A percentile compares a stretch with the other conserved stretches of the same genome.
phyloP scores from a whole-genome alignment of 768 basidiomycete species.

The Boletus subparvulus region DNA sequence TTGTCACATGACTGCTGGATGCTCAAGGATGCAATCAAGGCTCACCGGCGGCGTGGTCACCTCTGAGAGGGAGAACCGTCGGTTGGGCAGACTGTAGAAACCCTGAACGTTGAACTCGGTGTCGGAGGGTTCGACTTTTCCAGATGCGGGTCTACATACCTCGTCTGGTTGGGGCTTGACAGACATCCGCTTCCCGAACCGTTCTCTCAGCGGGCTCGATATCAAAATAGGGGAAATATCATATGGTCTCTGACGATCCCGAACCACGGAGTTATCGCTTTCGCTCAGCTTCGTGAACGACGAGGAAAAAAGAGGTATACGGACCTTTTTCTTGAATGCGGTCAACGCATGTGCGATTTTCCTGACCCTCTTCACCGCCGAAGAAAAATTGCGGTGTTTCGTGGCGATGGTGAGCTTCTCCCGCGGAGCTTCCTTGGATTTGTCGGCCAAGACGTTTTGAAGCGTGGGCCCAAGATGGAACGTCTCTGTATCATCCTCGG shows the following conservation, averaged over 20 bases:
- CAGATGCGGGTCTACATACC: conserved; percentile 14
- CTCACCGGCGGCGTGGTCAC: conserved; percentile 16
- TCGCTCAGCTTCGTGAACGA: neutral
- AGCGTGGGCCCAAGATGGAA: conserved; percentile 23
- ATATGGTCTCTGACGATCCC: conserved; percentile 16
- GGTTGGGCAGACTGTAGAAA: conserved; percentile 31
- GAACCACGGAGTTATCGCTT: neutral
- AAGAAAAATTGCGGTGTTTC: conserved; percentile 15
- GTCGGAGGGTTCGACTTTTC: neutral
- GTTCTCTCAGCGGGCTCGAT: conserved; percentile 29
- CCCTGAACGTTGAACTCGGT: conserved; percentile 4
- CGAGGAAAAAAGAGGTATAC: neutral
- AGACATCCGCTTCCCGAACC: conserved; percentile 31
- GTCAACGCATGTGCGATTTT: conserved; percentile 17
- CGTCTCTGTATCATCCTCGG: conserved; percentile 28
- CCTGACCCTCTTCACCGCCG: conserved; percentile 25
- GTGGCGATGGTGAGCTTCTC: conserved; percentile 10
- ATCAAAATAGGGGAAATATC: conserved; percentile 25
- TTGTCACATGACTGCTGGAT: neutral
- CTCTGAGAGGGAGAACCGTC: conserved; percentile 32
- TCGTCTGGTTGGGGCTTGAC: conserved; percentile 25
- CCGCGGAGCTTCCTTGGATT: neutral
- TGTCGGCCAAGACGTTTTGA: conserved; percentile 2
- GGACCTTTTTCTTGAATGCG: conserved; percentile 28
- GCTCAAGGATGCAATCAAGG: neutral